A percentile compares a stretch with the other conserved stretches of the same genome.
Conservation (phyloP, 495 filamentous ascomycete species). For the Acidomyces sp. region DNA sequence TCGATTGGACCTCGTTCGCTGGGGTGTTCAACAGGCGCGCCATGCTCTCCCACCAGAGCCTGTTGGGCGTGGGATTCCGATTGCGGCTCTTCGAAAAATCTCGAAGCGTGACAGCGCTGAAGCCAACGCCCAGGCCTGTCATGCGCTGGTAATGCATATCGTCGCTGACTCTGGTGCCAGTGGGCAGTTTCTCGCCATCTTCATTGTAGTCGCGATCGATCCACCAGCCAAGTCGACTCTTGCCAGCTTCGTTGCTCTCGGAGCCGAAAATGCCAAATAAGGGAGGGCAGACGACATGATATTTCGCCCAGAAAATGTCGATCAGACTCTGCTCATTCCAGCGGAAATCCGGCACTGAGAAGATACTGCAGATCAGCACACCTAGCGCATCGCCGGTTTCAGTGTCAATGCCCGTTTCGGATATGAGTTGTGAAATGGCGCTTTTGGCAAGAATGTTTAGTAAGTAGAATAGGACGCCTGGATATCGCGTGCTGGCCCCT, state of each 20-base stretch:
- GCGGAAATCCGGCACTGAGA: constrained; percentile 36
- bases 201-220: constrained; percentile 33
- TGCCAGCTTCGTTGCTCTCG: constrained; percentile 59
- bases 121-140: constrained; percentile 75
- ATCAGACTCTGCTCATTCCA: constrained; percentile 43
- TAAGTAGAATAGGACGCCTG: constrained; percentile 65
- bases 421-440: constrained; percentile 59
- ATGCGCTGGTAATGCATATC: constrained; percentile 66
- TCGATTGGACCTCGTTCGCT: constrained; percentile 49
- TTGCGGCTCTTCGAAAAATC: constrained; percentile 58
- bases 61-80: constrained; percentile 64
- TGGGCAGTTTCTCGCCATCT: background rate
- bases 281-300: constrained; percentile 65
- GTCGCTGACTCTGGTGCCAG: constrained; percentile 40
- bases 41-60: constrained; percentile 66
- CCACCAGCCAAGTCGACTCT: constrained; percentile 58
- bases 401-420: constrained; percentile 56
- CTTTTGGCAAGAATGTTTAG: constrained; percentile 73
- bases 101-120: constrained; percentile 62
- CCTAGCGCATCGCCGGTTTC: constrained; percentile 73
- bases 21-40: constrained; percentile 62
- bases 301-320: constrained; percentile 82
- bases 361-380: constrained; percentile 57
- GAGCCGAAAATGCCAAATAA: constrained; percentile 72
- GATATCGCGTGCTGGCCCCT: constrained; percentile 29